Evolutionary conservation across 2,329 filamentous ascomycete genomes (phyloP), one percentile per base, ranked within the genome.

Genomic region (Aspergillus bombycis): DNA sequence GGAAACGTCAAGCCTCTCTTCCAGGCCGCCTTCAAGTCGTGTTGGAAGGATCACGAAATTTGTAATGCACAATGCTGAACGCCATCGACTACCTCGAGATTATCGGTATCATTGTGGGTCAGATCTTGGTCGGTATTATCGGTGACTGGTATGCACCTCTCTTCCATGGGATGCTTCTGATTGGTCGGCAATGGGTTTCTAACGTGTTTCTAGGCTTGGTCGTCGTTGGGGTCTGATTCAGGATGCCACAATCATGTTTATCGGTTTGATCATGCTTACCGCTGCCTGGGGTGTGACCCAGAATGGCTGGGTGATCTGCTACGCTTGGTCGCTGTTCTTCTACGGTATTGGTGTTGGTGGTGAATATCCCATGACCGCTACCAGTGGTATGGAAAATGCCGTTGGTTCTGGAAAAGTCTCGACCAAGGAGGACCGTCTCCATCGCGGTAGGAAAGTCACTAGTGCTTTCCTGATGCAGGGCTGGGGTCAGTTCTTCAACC

Each of bases 381-480:
- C 94, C 14, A 93, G 92, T 10, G 94, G 93, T 64, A 96, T 98
- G 88, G 93, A 97, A 78, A 93, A 94, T 73, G 91, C 92, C 19
- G 90, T 94, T 53, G 88, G 91, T n/a, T 82, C 92, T 43, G 94
- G 94, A 66, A 94, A 90, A 77, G 82, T 97, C 60, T 97, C 94
- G 8, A 97, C 93, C 63, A 90, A 90, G 66, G 93, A 97, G 60
- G 94, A 98, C 77, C 92, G 94, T 76, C 88, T 98, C 59, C 94
- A 98, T 83, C 93, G 94, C 80, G 94, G 94, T 68, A 92, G 94
- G 75, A 96, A 96, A 79, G 94, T 97, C 76, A 97, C 93, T 69
- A 93, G 91, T 78, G 94, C 94, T 63, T 98, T 98, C 83, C 80
- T 98, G 80, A 97, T 98, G 94, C 94, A 98, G 80, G 94, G 94